Conservation (phyloP, 768 basidiomycete species). For the Infundibulicybe gibba region DNA sequence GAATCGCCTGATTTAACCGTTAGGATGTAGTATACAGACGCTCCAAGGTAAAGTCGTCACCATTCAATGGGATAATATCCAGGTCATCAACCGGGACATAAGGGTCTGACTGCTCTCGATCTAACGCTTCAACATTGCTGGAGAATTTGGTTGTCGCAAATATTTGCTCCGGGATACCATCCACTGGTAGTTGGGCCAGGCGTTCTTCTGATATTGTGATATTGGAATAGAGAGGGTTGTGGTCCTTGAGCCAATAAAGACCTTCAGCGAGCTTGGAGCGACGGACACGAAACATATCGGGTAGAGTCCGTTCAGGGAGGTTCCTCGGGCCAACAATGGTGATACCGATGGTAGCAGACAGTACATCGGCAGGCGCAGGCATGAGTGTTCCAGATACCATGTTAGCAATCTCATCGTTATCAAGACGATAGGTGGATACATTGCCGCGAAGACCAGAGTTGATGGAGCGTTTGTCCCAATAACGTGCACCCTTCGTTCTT, state of each 20-base stretch:
- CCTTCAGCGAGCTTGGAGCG: conserved; percentile 14
- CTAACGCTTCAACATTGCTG: conserved; percentile 3
- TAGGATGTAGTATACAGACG: background rate
- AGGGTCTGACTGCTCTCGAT: conserved; percentile 22
- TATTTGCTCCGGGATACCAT: conserved; percentile 27
- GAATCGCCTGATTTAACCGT: conserved; percentile 3
- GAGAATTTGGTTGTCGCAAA: conserved; percentile 13
- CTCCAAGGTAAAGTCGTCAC: too few relatives aligned
- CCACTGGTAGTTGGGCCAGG: conserved; percentile 20
- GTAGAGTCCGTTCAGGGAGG: conserved; percentile 13
- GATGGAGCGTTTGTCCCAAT: conserved; percentile 10
- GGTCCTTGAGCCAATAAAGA: conserved; percentile 26
- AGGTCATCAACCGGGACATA: too few relatives aligned
- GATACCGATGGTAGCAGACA: conserved; percentile 23
- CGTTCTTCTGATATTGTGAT: conserved; percentile 15
- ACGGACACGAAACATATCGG: conserved; percentile 18
- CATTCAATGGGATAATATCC: too few relatives aligned
- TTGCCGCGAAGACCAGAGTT: conserved; percentile 23
- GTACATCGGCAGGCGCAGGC: conserved; percentile 15
- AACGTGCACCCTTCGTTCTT: conserved; percentile 12
- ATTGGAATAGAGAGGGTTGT: conserved; percentile 22
- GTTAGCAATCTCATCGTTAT: conserved; percentile 10
- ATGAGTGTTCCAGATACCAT: conserved; percentile 21
- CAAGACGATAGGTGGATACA: conserved; percentile 25
- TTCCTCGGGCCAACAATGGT: conserved; percentile 23